Conservation (phyloP, 352 stramenopile genomes). For the Phytophthora cactorum region DNA sequence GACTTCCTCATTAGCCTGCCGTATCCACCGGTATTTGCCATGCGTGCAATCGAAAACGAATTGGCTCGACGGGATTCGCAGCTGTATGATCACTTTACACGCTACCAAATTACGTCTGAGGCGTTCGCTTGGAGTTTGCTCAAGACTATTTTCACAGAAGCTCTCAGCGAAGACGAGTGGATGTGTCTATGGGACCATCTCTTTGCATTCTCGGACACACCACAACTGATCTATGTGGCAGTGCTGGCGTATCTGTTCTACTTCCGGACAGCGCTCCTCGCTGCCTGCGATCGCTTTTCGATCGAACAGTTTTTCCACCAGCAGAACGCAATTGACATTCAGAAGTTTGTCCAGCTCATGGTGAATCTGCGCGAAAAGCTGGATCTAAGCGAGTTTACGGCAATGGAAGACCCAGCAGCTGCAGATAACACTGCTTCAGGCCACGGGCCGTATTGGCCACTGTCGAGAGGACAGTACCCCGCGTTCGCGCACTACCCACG, state of each 20-base stretch:
- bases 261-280: conserved; percentile 68
- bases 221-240: conserved; percentile 65
- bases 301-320: conserved; percentile 89
- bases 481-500: conserved; percentile 80
- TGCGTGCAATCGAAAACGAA: conserved; percentile 75
- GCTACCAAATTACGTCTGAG: conserved; percentile 63
- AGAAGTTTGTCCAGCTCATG: conserved; percentile 73
- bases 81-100: conserved; percentile 81
- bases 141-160: conserved; percentile 89
- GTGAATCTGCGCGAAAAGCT: conserved; percentile 58
- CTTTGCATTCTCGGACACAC: conserved; percentile 72
- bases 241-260: conserved; percentile 80
- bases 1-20: conserved; percentile 86
- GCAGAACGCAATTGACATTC: conserved; percentile 82
- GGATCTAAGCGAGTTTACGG: conserved; percentile 40
- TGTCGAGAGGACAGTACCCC: conserved; percentile 78
- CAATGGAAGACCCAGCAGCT: conserved; percentile 10
- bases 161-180: conserved; percentile 89
- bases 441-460: conserved; percentile 51
- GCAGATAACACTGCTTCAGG: conserved; percentile 1
- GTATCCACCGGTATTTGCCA: conserved; percentile 75
- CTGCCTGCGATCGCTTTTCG: conserved; percentile 55
- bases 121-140: conserved; percentile 89
- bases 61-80: conserved; percentile 73
- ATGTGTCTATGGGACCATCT: conserved; percentile 90